These are phyloP conservation scores for Xylaria nigripes DNA, from an alignment of 495 filamentous ascomycete genomes.

Conservation along the genomic window DNA sequence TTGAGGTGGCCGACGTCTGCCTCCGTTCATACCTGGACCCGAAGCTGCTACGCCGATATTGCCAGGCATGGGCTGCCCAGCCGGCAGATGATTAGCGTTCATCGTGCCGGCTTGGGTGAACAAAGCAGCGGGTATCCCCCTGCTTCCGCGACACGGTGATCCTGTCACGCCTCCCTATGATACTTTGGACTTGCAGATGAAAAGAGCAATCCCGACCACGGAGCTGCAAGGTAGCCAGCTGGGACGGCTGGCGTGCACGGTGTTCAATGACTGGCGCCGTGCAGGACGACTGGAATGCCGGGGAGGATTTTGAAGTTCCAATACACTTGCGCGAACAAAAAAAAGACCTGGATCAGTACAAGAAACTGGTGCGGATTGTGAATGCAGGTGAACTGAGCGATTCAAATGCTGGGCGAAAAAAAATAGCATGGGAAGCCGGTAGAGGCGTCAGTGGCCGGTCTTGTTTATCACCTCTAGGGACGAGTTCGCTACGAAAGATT, in stretches of 20 bases:
- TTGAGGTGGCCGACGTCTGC: slow-evolving; percentile 21
- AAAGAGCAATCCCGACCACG: slow-evolving; percentile 9
- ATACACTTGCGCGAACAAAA: slow-evolving; percentile 18
- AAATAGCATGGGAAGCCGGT: slow-evolving; percentile 8
- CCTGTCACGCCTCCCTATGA: background rate
- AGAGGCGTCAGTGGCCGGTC: slow-evolving; percentile 1
- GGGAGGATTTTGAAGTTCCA: slow-evolving; percentile 16
- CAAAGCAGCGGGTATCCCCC: slow-evolving; percentile 42
- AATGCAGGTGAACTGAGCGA: slow-evolving; percentile 4
- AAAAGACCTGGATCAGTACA: background rate
- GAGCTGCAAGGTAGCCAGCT: slow-evolving; percentile 3
- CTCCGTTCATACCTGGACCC: slow-evolving; percentile 18
- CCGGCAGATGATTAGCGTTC: slow-evolving; percentile 56
- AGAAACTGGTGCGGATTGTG: slow-evolving; percentile 9
- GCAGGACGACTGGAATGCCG: slow-evolving; percentile 11
- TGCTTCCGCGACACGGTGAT: slow-evolving; percentile 12
- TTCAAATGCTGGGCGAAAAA: background rate
- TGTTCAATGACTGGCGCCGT: slow-evolving; percentile 7
- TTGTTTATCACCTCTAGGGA: slow-evolving; percentile 3
- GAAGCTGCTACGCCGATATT: slow-evolving; percentile 18
- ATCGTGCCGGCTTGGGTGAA: slow-evolving; percentile 51
- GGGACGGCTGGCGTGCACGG: background rate
- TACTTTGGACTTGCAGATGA: background rate
- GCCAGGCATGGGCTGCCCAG: slow-evolving; percentile 49
- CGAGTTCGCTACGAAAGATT: slow-evolving; percentile 15